phyloP scores from a whole-genome alignment of 148 eudicot genomes.

The Cornus suecica region DNA sequence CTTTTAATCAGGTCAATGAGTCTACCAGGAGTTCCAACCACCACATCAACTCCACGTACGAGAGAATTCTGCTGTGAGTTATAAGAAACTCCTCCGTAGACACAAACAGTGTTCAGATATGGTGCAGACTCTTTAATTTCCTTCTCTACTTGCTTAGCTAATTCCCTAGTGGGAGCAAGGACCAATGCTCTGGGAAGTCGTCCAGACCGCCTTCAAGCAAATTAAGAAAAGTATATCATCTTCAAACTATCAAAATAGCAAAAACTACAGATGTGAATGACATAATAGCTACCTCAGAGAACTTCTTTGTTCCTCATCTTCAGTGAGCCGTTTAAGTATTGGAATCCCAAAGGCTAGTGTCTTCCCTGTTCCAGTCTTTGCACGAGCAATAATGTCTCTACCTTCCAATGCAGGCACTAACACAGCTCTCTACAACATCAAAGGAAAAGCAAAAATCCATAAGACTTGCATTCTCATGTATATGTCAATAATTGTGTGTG shows the following conservation, averaged over 20 bases:
- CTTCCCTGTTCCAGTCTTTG: slow-evolving; percentile 98
- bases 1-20: slow-evolving; percentile 75
- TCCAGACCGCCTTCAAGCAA: slow-evolving; percentile 57
- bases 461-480: not conserved
- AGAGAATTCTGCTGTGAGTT: slow-evolving; percentile 67
- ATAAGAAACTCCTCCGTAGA: slow-evolving; percentile 95
- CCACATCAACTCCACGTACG: slow-evolving; percentile 91
- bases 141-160: slow-evolving; percentile 95
- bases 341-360: slow-evolving; percentile 97
- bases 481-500: no score
- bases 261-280: not conserved
- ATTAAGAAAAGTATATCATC: slow-evolving; percentile 10
- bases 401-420: slow-evolving; percentile 74
- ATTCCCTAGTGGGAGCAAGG: slow-evolving; percentile 94
- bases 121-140: slow-evolving; percentile 98
- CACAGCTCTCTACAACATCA: slow-evolving; percentile 65
- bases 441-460: not conserved
- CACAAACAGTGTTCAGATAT: slow-evolving; percentile 84
- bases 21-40: slow-evolving; percentile 99
- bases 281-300: slow-evolving; percentile 45
- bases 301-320: slow-evolving; percentile 48
- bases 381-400: slow-evolving; percentile 85
- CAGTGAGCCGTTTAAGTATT: slow-evolving; percentile 64
- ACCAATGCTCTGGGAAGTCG: slow-evolving; percentile 84
- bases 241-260: slow-evolving; percentile 1